Evolutionary conservation across 1,284 basidiomycete species (phyloP), one percentile per base, ranked within the genome.

Genomic region (Trametes pubescens): DNA sequence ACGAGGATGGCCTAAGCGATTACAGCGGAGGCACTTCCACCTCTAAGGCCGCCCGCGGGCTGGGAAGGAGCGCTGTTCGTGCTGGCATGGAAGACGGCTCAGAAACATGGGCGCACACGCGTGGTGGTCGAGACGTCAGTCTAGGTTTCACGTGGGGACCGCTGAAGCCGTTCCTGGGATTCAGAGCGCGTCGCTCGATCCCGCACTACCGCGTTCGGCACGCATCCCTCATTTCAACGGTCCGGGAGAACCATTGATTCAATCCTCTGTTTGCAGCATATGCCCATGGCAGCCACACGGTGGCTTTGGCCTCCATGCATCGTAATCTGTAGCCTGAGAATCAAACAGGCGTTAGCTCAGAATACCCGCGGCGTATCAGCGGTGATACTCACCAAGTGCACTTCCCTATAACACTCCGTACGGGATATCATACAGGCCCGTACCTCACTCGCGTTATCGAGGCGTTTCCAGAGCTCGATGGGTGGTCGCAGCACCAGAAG

Each of bases 71-170:
- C 47, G 47, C 47, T 48, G 47, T 48, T 24, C 24, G 26, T 24
- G 46, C 46, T 32, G 44, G 44, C 56, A 49, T 57, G 56, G 46
- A 57, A 57, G 47, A 47, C 18, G 22, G 56, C 24, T 40, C 40
- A n/a, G 9, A 35, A 13, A 16, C 14, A 16, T 16, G 47, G 6
- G 14, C 13, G 34, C n/a, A 24, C 11, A n/a, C n/a, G n/a, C 32
- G 40, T 38, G 56, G 47, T 49, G 47, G 56, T 57, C 56, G 49
- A 49, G 10, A 29, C 22, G 46, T 16, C 37, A 49, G 34, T 2
- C 32, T 49, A 11, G 22, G 56, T 49, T 26, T 8, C 56, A 47
- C 56, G 47, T 38, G 46, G 44, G 37, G 55, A 11, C 44, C 32
- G n/a, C 34, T 9, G 46, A 48, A 57, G 55, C 34, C 54, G 44